Base-by-base conservation (phyloP, 768 basidiomycete genomes). In the Nidularia pulvinata region DNA sequence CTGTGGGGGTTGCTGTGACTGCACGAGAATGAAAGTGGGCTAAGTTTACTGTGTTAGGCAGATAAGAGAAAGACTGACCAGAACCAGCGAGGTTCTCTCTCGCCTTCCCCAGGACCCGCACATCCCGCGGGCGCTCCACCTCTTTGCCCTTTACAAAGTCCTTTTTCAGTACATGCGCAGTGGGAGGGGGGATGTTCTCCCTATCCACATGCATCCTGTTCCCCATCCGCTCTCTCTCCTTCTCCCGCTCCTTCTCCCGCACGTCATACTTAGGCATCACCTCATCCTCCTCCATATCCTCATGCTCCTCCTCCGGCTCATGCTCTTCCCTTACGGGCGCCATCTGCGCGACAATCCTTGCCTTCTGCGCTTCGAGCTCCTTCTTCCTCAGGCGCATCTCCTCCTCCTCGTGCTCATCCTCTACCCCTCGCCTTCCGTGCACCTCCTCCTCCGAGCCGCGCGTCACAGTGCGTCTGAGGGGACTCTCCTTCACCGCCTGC, bases 311-410 rank as follows among this genome's bases (percentile, higher is more conserved):
- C 13, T 66, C 70, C 2, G 73, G 74, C 32, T 75, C 73, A 13
- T 68, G 68, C 52, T 78, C 78, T 46, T 81, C 78, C 50, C 70
- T 68, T 16, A 76, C 76, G 22, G 88, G 88, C 3, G 85, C 91
- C 93, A 95, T 95, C 75, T 95, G 92, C 48, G 92, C 91, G 1
- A 96, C 94, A 55, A 96, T 95, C 52, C 93, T 79, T 47, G 93
- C 93, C 71, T 96, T 96, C 72, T 95, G 94, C 9, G 84, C 83
- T 66, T 93, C 93, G 36, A 95, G 73, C 69, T 93, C 92, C 69
- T 93, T 89, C 72, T 75, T 81, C 66, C 73, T 74, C 57, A 63
- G 57, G 48, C 74, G 62, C 56, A 65, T 57, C 49, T 73, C 71
- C 55, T 73, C 72, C 50, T 70, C 69, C 48, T 62, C 65, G 19